Percentiles rank a stretch among this genome's conserved stretches.
Conservation (phyloP, 2,329 filamentous ascomycete species). For the Coleophoma crateriformis region DNA sequence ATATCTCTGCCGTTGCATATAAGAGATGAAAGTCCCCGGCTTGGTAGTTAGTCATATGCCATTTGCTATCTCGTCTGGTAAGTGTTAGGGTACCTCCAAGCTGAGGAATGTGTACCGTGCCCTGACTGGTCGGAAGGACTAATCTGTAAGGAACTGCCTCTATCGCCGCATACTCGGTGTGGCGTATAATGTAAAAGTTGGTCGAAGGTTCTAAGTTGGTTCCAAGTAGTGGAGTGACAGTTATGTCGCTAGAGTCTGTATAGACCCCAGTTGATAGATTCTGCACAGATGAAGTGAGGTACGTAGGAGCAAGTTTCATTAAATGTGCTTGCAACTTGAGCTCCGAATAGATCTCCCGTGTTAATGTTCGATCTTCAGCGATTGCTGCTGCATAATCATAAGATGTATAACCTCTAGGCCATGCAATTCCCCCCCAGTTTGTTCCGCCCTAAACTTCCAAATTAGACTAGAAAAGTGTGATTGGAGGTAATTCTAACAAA, state of each 20-base stretch:
- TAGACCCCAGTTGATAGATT: constrained; percentile 45
- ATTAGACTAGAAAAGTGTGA: constrained; percentile 14
- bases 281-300: constrained; percentile 6
- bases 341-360: constrained; percentile 13
- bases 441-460: constrained; percentile 56
- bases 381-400: constrained; percentile 34
- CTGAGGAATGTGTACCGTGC: constrained; percentile 51
- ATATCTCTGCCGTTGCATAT: constrained; percentile 63
- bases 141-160: constrained; percentile 55
- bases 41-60: constrained; percentile 60
- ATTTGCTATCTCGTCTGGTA: constrained; percentile 57
- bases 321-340: constrained; percentile 15
- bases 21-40: constrained; percentile 49
- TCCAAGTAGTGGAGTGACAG: constrained; percentile 53
- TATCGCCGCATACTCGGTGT: constrained; percentile 54
- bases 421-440: constrained; percentile 74
- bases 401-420: constrained; percentile 54
- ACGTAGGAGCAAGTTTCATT: constrained; percentile 12
- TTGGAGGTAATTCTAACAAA: neutral
- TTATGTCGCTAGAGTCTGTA: constrained; percentile 54
- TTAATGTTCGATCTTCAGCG: constrained; percentile 9
- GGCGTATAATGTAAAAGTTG: constrained; percentile 60
- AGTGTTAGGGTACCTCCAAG: constrained; percentile 49
- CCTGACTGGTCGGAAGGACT: constrained; percentile 49
- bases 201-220: constrained; percentile 36